Percentiles rank a stretch among this genome's conserved stretches.
Conservation (phyloP, 352 stramenopile species). For the Globisporangium irregulare region DNA sequence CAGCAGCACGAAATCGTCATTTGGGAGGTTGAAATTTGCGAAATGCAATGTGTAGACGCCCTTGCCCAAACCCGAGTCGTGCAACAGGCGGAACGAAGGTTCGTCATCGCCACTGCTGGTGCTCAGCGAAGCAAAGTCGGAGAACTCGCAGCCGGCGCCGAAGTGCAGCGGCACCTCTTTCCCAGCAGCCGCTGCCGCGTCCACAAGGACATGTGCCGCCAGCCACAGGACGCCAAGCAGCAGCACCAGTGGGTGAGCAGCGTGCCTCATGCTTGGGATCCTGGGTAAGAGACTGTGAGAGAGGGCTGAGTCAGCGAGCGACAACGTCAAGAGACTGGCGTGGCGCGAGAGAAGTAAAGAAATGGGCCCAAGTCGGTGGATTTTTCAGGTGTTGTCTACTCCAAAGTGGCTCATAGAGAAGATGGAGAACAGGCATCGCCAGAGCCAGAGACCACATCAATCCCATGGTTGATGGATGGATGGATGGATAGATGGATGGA, state of each 20-base stretch:
- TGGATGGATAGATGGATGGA: constrained; percentile 14
- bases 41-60: constrained; percentile 68
- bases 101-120: constrained; percentile 8
- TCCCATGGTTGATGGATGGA: constrained; percentile 5
- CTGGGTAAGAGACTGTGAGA: not conserved
- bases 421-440: constrained; percentile 24
- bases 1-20: constrained; percentile 44
- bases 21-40: constrained; percentile 44
- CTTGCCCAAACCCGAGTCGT: constrained; percentile 42
- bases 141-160: constrained; percentile 50
- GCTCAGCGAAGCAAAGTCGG: constrained; percentile 43
- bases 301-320: not conserved
- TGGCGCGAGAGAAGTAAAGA: constrained; percentile 4
- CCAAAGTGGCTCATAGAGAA: not conserved
- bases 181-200: not conserved
- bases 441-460: not conserved
- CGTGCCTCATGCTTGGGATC: not conserved
- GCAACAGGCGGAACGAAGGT: constrained; percentile 42
- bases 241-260: not conserved
- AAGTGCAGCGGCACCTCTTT: constrained; percentile 28
- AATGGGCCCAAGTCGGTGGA: not conserved
- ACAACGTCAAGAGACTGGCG: not conserved
- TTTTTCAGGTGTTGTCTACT: not conserved
- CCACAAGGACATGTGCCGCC: not conserved
- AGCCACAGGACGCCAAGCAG: not conserved